Evolutionary conservation across 2,329 filamentous ascomycete genomes (phyloP).

Genomic region (Fusarium sp.): DNA sequence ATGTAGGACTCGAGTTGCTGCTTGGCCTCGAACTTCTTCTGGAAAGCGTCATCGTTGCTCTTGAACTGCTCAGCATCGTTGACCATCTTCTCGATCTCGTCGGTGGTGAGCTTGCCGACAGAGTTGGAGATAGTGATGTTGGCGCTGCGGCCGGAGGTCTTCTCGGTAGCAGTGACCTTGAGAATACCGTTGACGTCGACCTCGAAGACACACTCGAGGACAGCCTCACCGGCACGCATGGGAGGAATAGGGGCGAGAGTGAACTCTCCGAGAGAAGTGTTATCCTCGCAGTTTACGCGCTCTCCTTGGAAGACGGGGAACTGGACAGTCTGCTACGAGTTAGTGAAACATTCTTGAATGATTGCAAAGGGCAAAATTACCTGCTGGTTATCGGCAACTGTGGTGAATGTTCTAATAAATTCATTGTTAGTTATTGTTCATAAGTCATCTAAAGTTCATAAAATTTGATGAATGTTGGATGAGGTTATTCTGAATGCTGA

Average conservation of each 20-base stretch:
- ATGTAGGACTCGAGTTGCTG: constrained; percentile 99
- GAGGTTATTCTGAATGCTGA: not conserved
- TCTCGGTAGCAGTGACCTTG: constrained; percentile 99
- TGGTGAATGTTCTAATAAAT: constrained; percentile 77
- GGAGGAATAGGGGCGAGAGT: constrained; percentile 88
- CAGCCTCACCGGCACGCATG: constrained; percentile 93
- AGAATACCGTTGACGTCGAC: constrained; percentile 99
- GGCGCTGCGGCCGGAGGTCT: constrained; percentile 95
- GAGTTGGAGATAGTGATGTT: constrained; percentile 99
- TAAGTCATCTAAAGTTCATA: not conserved
- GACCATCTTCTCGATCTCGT: constrained; percentile 98
- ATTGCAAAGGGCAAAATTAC: not conserved
- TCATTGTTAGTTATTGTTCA: constrained; percentile 1
- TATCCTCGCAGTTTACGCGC: constrained; percentile 97
- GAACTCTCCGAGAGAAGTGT: constrained; percentile 97
- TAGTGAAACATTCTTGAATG: not conserved
- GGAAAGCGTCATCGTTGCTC: constrained; percentile 96
- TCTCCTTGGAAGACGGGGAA: constrained; percentile 98
- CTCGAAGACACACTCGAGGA: constrained; percentile 98
- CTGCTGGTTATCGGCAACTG: constrained; percentile 79
- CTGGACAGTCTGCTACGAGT: constrained; percentile 42
- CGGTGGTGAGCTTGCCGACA: constrained; percentile 94
- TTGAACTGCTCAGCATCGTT: constrained; percentile 98
- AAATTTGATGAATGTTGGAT: not conserved
- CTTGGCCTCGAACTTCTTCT: constrained; percentile 98